phyloP scores from a whole-genome alignment of 306 rosid species.

The Dalbergia cultrata region DNA sequence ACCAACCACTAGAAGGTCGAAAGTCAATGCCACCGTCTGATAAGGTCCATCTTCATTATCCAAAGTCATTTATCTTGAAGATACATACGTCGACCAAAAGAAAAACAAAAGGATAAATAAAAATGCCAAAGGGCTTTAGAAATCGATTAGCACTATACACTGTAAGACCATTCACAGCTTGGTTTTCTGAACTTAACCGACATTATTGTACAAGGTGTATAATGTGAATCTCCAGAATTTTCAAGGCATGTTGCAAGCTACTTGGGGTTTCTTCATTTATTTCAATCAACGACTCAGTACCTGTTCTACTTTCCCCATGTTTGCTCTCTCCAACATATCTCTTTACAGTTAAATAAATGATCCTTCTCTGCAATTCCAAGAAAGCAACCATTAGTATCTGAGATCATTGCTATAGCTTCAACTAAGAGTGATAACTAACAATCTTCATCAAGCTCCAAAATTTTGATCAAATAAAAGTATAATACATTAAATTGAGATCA shows the following conservation, averaged over 20 bases:
- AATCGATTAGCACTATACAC: background rate
- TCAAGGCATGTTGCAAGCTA: background rate
- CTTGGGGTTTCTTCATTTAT: conserved; percentile 29
- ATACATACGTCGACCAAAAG: no score
- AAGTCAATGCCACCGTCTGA: no score
- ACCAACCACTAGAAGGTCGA: no score
- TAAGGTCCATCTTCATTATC: no score
- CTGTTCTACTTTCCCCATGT: conserved; percentile 21
- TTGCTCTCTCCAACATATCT: conserved; percentile 1
- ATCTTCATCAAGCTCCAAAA: background rate
- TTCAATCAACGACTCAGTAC: background rate
- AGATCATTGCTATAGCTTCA: background rate
- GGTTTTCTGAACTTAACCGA: conserved; percentile 8
- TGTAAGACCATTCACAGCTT: background rate
- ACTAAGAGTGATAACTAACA: background rate
- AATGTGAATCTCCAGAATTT: background rate
- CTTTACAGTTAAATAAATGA: background rate
- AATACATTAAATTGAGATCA: background rate
- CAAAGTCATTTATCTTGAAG: no score
- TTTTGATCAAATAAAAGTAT: background rate
- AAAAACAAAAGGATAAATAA: background rate
- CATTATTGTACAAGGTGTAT: conserved; percentile 29
- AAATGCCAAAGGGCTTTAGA: background rate
- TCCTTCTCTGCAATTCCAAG: conserved; percentile 48
- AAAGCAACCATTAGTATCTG: conserved; percentile 21